Evolutionary conservation across 2,329 filamentous ascomycete species (phyloP).

Genomic region (Fusarium chlamydosporum): DNA sequence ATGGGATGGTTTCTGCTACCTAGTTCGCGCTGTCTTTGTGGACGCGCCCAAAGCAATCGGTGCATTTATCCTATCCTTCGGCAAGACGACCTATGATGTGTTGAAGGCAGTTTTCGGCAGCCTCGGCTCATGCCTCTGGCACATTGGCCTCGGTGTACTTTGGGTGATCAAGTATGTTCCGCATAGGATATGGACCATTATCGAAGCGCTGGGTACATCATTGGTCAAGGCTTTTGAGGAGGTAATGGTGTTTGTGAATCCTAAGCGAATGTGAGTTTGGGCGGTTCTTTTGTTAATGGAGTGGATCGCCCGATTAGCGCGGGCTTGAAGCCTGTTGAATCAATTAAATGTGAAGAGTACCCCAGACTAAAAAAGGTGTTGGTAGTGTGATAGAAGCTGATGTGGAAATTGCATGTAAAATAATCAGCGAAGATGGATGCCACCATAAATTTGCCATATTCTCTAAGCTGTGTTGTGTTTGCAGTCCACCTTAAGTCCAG

Average conservation of each 20-base stretch:
- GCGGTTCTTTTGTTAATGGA: neutral
- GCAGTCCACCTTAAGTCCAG: neutral
- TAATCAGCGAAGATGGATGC: neutral
- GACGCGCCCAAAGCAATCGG: conserved; percentile 50
- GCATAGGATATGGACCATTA: conserved; percentile 52
- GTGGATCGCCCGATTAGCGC: neutral
- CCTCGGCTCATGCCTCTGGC: conserved; percentile 51
- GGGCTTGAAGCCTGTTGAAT: neutral
- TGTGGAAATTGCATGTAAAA: neutral
- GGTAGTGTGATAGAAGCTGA: neutral
- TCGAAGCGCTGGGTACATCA: conserved; percentile 52
- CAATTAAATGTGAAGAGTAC: neutral
- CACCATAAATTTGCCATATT: neutral
- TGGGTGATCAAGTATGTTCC: conserved; percentile 55
- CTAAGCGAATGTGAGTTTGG: conserved; percentile 52
- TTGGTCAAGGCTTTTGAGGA: conserved; percentile 55
- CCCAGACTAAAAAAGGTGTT: neutral
- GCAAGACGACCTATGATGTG: conserved; percentile 46
- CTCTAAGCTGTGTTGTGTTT: neutral
- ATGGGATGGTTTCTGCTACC: conserved; percentile 54
- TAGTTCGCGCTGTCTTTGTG: conserved; percentile 54
- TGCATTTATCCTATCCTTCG: conserved; percentile 45
- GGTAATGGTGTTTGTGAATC: conserved; percentile 56
- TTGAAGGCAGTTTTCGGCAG: conserved; percentile 53
- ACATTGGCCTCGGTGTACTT: conserved; percentile 45